Conservation (phyloP, 2,329 filamentous ascomycete species). For the Venturia oleaginea region DNA sequence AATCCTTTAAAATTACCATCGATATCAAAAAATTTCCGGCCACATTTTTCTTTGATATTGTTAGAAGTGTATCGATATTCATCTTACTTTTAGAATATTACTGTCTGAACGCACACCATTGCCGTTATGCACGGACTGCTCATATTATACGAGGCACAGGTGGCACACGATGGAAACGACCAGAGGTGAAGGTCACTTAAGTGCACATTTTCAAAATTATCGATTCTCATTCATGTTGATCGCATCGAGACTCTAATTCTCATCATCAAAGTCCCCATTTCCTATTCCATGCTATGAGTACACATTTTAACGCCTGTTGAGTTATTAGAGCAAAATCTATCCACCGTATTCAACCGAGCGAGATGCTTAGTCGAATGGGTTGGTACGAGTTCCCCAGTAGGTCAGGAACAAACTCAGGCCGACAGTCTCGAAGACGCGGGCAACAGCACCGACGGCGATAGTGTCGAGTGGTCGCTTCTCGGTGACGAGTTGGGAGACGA, state of each 20-base stretch:
- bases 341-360: neutral
- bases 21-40: too few species aligned
- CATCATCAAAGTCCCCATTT: neutral
- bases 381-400: conserved; percentile 95
- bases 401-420: conserved; percentile 87
- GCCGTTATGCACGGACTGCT: too few species aligned
- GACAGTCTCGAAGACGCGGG: conserved; percentile 85
- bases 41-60: too few species aligned
- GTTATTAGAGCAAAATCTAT: neutral
- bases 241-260: neutral
- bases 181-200: too few species aligned
- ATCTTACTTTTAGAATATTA: too few species aligned
- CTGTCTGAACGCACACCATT: too few species aligned
- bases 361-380: conserved; percentile 66
- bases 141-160: too few species aligned
- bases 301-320: conserved; percentile 6
- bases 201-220: too few species aligned
- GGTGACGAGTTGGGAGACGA: conserved; percentile 75
- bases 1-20: too few species aligned
- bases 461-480: conserved; percentile 91
- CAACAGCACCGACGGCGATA: conserved; percentile 72
- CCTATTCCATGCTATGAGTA: neutral
- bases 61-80: too few species aligned
- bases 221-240: neutral
- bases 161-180: too few species aligned